Conservation (phyloP, 179 eudicot genomes). For the Corrigiola litoralis region DNA sequence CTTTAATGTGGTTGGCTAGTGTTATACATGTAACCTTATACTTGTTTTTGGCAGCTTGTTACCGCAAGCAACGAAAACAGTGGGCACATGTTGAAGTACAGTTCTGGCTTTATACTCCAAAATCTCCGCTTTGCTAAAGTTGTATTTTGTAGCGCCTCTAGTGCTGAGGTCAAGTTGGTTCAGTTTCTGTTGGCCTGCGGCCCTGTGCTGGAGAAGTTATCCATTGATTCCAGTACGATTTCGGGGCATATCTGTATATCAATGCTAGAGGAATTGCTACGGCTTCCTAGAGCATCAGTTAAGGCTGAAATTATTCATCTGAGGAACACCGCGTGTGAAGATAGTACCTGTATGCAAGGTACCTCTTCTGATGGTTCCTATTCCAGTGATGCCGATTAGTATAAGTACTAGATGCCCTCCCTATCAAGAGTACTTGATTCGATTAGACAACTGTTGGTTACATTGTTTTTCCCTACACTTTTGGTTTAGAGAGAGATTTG, state of each 20-base stretch:
- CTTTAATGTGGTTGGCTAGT: too few relatives aligned
- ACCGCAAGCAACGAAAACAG: neutral
- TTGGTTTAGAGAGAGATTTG: too few relatives aligned
- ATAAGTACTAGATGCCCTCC: too few relatives aligned
- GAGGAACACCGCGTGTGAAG: too few relatives aligned
- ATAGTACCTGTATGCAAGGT: too few relatives aligned
- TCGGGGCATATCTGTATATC: neutral
- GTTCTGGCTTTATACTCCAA: neutral
- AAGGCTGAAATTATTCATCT: neutral
- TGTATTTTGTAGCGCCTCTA: neutral
- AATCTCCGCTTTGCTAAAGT: neutral
- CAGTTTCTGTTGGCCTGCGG: neutral
- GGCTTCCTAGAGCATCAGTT: neutral
- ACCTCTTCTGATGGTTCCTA: too few relatives aligned
- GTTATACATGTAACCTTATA: too few relatives aligned
- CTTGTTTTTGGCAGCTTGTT: neutral
- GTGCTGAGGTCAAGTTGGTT: slow-evolving; percentile 1
- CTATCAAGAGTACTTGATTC: too few relatives aligned
- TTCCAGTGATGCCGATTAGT: too few relatives aligned
- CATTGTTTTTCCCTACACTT: too few relatives aligned
- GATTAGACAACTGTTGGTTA: too few relatives aligned
- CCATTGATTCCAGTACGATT: neutral
- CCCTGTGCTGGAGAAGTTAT: neutral
- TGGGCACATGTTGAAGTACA: neutral
- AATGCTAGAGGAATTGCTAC: neutral